Evolutionary conservation across 2,329 filamentous ascomycete genomes (phyloP).

Genomic region (Chaetomiaceae sp.): DNA sequence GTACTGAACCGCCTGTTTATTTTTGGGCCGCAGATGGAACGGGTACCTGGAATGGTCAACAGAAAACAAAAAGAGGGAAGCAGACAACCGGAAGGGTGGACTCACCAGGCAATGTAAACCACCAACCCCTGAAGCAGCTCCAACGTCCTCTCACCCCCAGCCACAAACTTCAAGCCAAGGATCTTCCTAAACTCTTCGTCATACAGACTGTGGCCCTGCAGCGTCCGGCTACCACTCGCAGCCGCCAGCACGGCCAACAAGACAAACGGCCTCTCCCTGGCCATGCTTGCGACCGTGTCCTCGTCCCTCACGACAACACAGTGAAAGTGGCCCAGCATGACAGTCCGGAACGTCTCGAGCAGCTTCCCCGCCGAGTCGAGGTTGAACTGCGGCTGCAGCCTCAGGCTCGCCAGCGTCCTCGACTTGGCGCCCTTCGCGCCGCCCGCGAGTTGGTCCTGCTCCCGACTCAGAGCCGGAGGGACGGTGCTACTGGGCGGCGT

Average conservation of each 20-base stretch:
- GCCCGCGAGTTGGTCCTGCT: slow-evolving; percentile 3
- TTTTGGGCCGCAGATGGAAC: slow-evolving; percentile 50
- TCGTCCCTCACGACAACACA: slow-evolving; percentile 40
- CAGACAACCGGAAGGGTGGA: background rate
- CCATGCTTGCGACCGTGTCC: slow-evolving; percentile 41
- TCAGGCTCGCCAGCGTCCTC: slow-evolving; percentile 28
- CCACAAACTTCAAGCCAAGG: slow-evolving; percentile 52
- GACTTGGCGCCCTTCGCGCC: slow-evolving; percentile 17
- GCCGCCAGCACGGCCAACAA: slow-evolving; percentile 51
- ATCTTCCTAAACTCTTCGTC: slow-evolving; percentile 56
- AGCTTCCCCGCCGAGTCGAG: slow-evolving; percentile 48
- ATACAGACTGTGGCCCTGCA: slow-evolving; percentile 50
- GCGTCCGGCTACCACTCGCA: slow-evolving; percentile 43
- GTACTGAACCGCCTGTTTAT: slow-evolving; percentile 47
- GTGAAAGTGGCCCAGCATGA: slow-evolving; percentile 42
- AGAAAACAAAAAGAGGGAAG: background rate
- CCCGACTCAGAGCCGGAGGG: background rate
- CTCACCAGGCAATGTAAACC: slow-evolving; percentile 55
- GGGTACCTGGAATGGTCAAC: slow-evolving; percentile 44
- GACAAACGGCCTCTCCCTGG: slow-evolving; percentile 47
- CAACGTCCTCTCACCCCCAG: slow-evolving; percentile 52
- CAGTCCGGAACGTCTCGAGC: slow-evolving; percentile 38
- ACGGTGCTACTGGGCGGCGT: slow-evolving; percentile 23
- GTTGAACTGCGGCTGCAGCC: slow-evolving; percentile 51
- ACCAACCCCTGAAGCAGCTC: slow-evolving; percentile 55